Conservation (phyloP, 2,329 filamentous ascomycete species). For the Fusarium camptoceras region DNA sequence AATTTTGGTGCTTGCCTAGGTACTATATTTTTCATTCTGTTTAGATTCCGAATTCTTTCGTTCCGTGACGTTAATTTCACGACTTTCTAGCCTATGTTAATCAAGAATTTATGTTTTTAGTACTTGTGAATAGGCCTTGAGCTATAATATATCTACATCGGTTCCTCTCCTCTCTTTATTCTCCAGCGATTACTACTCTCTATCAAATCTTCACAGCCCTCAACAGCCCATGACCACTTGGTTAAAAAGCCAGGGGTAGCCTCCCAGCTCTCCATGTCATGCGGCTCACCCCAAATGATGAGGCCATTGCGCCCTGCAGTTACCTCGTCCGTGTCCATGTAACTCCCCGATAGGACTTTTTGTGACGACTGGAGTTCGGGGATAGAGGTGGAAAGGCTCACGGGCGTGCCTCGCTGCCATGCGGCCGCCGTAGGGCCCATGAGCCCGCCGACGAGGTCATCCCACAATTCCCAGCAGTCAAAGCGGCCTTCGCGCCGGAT, state of each 20-base stretch:
- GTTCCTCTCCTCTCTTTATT: not conserved
- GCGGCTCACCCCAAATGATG: not conserved
- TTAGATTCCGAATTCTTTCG: too few relatives aligned
- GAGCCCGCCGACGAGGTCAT: not conserved
- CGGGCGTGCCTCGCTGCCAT: not conserved
- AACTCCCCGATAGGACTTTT: fast-evolving
- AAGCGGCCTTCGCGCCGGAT: not conserved
- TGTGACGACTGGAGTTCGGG: fast-evolving
- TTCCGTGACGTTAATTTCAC: too few relatives aligned
- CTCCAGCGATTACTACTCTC: not conserved
- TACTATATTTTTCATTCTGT: too few relatives aligned
- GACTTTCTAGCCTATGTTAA: too few relatives aligned
- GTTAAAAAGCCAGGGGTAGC: not conserved
- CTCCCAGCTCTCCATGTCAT: conserved; percentile 3
- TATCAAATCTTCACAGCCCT: not conserved
- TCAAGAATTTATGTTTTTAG: too few relatives aligned
- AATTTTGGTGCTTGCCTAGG: too few relatives aligned
- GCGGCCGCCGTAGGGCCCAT: not conserved
- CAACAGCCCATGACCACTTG: not conserved
- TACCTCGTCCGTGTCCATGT: not conserved
- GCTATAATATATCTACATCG: not conserved
- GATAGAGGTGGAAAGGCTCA: not conserved
- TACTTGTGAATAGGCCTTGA: too few relatives aligned
- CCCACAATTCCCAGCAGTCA: not conserved
- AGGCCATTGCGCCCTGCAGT: not conserved